These are phyloP conservation scores for Entomortierella beljakovae DNA, from an alignment of 192 early-diverging fungal genomes.

Conservation along the genomic window DNA sequence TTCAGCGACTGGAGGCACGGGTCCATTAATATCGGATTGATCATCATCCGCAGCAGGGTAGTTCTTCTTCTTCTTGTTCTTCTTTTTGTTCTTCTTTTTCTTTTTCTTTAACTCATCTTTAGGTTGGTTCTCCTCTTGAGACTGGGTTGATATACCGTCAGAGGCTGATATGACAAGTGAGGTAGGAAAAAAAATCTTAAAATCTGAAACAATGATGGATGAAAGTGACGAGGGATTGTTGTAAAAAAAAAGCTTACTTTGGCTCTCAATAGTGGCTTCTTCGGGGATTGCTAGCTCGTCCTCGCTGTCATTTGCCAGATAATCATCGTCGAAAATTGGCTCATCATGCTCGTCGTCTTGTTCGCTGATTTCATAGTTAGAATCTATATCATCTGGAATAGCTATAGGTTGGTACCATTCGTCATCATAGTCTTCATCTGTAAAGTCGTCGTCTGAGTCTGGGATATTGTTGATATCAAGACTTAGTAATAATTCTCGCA, in stretches of 20 bases:
- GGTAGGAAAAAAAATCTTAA: neutral
- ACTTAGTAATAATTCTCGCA: neutral
- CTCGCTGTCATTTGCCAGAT: neutral
- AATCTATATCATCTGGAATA: neutral
- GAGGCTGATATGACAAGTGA: neutral
- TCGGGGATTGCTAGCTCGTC: neutral
- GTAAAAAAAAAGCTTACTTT: neutral
- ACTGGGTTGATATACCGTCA: neutral
- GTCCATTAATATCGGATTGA: neutral
- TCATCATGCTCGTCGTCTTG: conserved; percentile 4
- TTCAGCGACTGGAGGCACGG: neutral
- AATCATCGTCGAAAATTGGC: neutral
- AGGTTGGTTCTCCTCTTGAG: neutral
- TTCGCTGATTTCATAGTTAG: neutral
- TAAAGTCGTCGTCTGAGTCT: conserved; percentile 6
- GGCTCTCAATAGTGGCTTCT: neutral
- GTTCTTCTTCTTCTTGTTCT: conserved; percentile 17
- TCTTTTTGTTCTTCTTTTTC: conserved; percentile 32
- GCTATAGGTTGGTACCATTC: conserved; percentile 6
- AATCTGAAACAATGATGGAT: neutral
- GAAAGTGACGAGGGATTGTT: too few relatives aligned
- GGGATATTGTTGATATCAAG: conserved; percentile 9
- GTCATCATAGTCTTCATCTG: neutral
- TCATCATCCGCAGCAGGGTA: conserved; percentile 22
- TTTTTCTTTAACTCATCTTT: neutral